These are phyloP conservation scores for Fraxinus angustifolia DNA, from an alignment of 305 asterid genomes.

Conservation along the genomic window DNA sequence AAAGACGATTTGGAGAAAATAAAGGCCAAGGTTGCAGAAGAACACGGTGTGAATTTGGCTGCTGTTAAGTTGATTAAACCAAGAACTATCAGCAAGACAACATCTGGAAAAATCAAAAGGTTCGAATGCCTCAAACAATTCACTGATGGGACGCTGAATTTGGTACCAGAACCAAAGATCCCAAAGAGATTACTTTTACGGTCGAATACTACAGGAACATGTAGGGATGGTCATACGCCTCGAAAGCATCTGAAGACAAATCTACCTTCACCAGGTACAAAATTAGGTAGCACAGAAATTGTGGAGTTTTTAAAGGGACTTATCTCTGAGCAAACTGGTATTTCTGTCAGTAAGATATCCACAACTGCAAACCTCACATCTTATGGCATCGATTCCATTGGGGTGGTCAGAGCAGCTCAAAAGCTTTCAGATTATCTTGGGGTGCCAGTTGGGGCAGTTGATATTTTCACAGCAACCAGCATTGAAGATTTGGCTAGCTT, in stretches of 20 bases:
- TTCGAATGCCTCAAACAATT: slow-evolving; percentile 73
- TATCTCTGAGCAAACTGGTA: slow-evolving; percentile 62
- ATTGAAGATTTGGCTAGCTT: slow-evolving; percentile 67
- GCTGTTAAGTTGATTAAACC: slow-evolving; percentile 62
- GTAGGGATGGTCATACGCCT: slow-evolving; percentile 68
- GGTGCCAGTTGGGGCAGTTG: slow-evolving; percentile 76
- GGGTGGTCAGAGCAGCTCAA: slow-evolving; percentile 86
- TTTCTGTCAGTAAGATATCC: slow-evolving; percentile 52
- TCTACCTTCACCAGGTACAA: slow-evolving; percentile 26
- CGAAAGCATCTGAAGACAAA: slow-evolving; percentile 37
- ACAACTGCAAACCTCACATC: slow-evolving; percentile 51
- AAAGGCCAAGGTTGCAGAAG: slow-evolving; percentile 58
- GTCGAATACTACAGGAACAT: slow-evolving; percentile 74
- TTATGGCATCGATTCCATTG: slow-evolving; percentile 82
- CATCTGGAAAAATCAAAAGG: slow-evolving; percentile 69
- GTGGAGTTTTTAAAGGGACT: slow-evolving; percentile 51
- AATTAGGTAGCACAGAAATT: slow-evolving; percentile 42
- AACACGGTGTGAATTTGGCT: slow-evolving; percentile 70
- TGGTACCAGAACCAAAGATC: slow-evolving; percentile 50
- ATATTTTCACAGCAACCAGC: slow-evolving; percentile 74
- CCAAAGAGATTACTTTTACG: slow-evolving; percentile 46
- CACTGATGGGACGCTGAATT: slow-evolving; percentile 52
- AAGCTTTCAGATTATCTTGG: slow-evolving; percentile 77
- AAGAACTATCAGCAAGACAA: slow-evolving; percentile 68
- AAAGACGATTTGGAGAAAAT: slow-evolving; percentile 51